Evolutionary conservation across 2,329 filamentous ascomycete genomes (phyloP).

Genomic region (Botrytis cinerea): DNA sequence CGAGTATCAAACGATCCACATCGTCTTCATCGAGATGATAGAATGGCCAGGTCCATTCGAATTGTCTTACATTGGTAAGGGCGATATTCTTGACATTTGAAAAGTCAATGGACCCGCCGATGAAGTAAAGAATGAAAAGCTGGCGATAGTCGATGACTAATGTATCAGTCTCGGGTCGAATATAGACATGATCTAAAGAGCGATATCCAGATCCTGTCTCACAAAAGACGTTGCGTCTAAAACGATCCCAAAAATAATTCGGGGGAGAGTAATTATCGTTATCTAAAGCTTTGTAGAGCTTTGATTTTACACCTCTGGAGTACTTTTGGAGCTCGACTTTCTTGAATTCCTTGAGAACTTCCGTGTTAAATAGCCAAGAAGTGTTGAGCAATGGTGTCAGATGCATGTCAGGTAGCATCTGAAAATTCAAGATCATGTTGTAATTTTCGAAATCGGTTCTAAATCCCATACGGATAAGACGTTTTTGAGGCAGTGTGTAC

Average conservation of each 20-base stretch:
- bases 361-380: neutral
- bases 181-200: neutral
- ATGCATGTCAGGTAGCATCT: neutral
- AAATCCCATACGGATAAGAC: neutral
- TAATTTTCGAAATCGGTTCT: neutral
- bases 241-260: neutral
- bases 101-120: neutral
- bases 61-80: neutral
- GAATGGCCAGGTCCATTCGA: neutral
- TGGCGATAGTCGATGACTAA: neutral
- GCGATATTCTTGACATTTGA: neutral
- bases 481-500: neutral
- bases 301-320: neutral
- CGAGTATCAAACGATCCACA: neutral
- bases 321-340: neutral
- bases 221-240: neutral
- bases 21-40: neutral
- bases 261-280: too few relatives aligned
- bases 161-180: neutral
- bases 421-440: neutral
- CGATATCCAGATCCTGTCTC: neutral
- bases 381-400: neutral
- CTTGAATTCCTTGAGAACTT: neutral
- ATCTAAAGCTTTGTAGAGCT: neutral
- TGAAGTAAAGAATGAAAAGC: neutral